Evolutionary conservation across 768 basidiomycete genomes (phyloP).

Genomic region (Rhizopogon vulgaris): DNA sequence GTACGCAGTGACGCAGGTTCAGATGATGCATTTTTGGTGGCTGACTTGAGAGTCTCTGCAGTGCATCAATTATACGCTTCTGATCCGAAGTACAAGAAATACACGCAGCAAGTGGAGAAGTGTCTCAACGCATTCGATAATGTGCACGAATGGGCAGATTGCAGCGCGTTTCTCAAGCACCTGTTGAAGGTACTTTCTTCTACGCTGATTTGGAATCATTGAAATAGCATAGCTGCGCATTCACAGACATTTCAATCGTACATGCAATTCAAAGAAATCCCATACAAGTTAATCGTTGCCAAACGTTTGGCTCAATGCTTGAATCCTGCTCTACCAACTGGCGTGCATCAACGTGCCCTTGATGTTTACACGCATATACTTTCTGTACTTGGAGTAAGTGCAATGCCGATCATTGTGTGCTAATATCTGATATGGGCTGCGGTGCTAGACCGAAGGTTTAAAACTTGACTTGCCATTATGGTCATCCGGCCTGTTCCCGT

Average conservation of each 20-base stretch:
- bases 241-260: slow-evolving; percentile 85
- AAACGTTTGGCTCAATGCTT: slow-evolving; percentile 95
- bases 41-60: slow-evolving; percentile 29
- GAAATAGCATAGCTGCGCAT: slow-evolving; percentile 1
- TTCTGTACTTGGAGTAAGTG: slow-evolving; percentile 79
- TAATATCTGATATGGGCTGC: slow-evolving; percentile 5
- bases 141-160: slow-evolving; percentile 99
- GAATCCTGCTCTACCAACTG: slow-evolving; percentile 95
- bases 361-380: slow-evolving; percentile 94
- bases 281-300: slow-evolving; percentile 87
- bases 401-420: not conserved
- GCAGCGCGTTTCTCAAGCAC: slow-evolving; percentile 94
- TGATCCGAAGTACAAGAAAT: slow-evolving; percentile 95
- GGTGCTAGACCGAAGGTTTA: slow-evolving; percentile 72
- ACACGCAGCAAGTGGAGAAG: slow-evolving; percentile 86
- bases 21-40: not conserved
- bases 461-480: slow-evolving; percentile 83
- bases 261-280: slow-evolving; percentile 93
- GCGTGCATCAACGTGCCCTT: slow-evolving; percentile 93
- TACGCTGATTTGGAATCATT: not conserved
- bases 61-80: slow-evolving; percentile 54
- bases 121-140: slow-evolving; percentile 90
- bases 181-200: slow-evolving; percentile 65
- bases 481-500: slow-evolving; percentile 95
- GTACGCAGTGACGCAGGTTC: not conserved